Conservation (phyloP, 805 yeast genomes). For the Candida vaughaniae region DNA sequence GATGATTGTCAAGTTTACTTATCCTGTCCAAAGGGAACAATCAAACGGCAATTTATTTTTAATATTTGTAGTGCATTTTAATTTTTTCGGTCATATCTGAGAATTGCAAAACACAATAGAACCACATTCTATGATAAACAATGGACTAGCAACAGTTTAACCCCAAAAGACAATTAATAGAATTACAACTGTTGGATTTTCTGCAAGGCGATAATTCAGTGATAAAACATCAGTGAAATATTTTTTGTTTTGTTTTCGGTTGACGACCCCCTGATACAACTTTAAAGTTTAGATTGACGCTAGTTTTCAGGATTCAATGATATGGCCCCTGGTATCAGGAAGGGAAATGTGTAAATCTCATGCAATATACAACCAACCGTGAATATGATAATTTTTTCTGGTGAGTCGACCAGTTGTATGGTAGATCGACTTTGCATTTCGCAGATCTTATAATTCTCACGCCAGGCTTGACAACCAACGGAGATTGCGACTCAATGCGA, state of each 20-base stretch:
- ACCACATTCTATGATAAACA: background rate
- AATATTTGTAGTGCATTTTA: background rate
- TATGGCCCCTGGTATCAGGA: background rate
- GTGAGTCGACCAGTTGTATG: no score
- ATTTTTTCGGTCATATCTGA: background rate
- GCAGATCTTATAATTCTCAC: no score
- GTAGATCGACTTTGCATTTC: no score
- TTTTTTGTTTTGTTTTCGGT: background rate
- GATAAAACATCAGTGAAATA: background rate
- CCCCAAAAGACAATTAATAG: background rate
- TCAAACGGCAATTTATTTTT: conserved; percentile 5
- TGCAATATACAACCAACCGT: background rate
- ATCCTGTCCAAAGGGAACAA: background rate
- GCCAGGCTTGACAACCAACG: no score
- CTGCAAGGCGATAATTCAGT: background rate
- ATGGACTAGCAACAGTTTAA: background rate
- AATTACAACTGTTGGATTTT: background rate
- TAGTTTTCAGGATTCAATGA: background rate
- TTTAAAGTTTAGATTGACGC: background rate
- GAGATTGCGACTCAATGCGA: no score
- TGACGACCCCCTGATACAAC: background rate
- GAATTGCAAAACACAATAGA: background rate
- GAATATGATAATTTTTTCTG: no score
- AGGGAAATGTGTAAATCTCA: background rate
- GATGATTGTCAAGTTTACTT: conserved; percentile 2